Percentiles rank a stretch among this genome's conserved stretches.
Evolutionary conservation across 1,284 basidiomycete species (phyloP).

Genomic region (Cutaneotrichosporon spelunceum): DNA sequence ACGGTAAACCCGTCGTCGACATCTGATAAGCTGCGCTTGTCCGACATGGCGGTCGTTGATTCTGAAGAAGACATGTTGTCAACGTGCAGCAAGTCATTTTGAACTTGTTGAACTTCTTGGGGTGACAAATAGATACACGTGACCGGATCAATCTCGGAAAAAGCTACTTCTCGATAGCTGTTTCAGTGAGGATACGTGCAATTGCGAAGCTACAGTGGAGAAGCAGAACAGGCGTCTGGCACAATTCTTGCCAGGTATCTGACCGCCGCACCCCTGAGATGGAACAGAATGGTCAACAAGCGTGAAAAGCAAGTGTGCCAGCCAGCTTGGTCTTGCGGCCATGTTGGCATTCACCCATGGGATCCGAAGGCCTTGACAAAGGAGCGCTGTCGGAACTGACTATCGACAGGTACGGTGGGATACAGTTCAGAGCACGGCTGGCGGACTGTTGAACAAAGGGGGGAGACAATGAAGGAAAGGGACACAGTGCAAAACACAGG

Average conservation of each 20-base stretch:
- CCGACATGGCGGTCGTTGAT: not conserved
- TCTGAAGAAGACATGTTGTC: not conserved
- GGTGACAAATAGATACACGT: not conserved
- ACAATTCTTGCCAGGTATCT: not conserved
- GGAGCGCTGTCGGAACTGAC: no score
- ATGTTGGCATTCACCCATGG: no score
- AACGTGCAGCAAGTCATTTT: not conserved
- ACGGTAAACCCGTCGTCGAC: conserved; percentile 60
- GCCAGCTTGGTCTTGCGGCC: not conserved
- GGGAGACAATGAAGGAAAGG: no score
- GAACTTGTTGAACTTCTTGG: not conserved
- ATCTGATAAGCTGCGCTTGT: not conserved
- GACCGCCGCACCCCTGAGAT: not conserved
- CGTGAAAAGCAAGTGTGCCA: not conserved
- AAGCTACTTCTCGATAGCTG: not conserved
- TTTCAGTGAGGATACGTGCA: not conserved
- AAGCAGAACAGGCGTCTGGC: not conserved
- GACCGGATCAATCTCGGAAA: conserved; percentile 2
- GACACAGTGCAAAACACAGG: not conserved
- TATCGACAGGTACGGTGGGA: no score
- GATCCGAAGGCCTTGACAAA: no score
- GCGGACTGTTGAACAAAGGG: no score
- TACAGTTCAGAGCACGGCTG: no score
- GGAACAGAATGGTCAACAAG: not conserved
- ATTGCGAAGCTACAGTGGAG: not conserved